phyloP scores from a whole-genome alignment of 139 green algal species.

The Coelastrella sp. region DNA sequence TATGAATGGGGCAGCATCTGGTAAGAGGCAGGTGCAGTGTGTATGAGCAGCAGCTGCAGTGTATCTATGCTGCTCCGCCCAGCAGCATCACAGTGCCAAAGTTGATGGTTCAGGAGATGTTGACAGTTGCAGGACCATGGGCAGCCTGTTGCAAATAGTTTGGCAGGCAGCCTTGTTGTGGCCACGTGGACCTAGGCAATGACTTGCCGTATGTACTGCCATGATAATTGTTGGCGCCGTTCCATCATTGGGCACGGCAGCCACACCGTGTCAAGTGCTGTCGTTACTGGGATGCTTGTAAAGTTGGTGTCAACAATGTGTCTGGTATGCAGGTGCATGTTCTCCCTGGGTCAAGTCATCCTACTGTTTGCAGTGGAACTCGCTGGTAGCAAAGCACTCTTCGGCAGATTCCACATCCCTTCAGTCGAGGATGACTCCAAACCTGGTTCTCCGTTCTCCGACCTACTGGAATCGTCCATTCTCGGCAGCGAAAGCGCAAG shows the following conservation, averaged over 20 bases:
- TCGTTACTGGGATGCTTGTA: too few relatives aligned
- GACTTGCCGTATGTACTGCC: too few relatives aligned
- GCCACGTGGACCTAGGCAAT: too few relatives aligned
- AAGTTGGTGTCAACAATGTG: not conserved
- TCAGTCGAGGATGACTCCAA: not conserved
- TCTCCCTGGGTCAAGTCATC: conserved; percentile 26
- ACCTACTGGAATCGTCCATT: not conserved
- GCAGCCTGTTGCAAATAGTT: too few relatives aligned
- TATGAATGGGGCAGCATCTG: conserved; percentile 33
- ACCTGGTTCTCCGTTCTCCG: not conserved
- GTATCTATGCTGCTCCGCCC: not conserved
- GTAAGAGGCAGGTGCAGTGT: not conserved
- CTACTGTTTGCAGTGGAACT: conserved; percentile 24
- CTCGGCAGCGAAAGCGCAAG: not conserved
- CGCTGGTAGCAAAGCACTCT: not conserved
- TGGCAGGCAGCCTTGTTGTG: too few relatives aligned
- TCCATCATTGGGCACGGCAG: too few relatives aligned
- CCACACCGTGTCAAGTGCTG: not conserved
- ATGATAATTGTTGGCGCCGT: too few relatives aligned
- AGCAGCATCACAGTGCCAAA: too few relatives aligned
- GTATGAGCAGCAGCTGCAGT: not conserved
- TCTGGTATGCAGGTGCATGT: conserved; percentile 17
- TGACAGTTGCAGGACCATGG: too few relatives aligned
- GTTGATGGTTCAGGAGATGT: too few relatives aligned
- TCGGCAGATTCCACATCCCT: not conserved